Evolutionary conservation across 768 basidiomycete species (phyloP), one percentile per base, ranked within the genome.

Genomic region (Tremella mesenterica): DNA sequence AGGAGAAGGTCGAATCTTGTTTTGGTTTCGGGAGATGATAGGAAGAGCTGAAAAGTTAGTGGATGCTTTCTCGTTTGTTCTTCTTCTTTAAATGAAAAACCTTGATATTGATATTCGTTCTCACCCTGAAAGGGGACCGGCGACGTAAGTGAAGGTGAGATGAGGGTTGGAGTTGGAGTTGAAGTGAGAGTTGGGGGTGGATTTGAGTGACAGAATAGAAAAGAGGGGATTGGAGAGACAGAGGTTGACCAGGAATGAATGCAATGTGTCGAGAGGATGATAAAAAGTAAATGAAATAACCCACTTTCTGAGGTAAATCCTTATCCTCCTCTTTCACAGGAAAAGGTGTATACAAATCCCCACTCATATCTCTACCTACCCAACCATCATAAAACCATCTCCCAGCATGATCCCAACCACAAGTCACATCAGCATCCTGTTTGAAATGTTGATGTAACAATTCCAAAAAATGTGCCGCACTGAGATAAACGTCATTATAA

Each of bases 401-500:
- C 14, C 64, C 63, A 36, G 70, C 64, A 49, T 64, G 69, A 56
- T 74, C 73, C 73, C 71, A 72, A 16, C 70, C 73, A 53, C 73
- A 74, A 2, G 64, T 69, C 71, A 74, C 70, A 56, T 72, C 70
- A 8, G 66, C 64, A 21, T 61, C 67, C 52, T 71, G 71, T 38
- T 53, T 58, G 50, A 61, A 60, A 48, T 74, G 70, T 61, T 74
- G 72, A 45, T 70, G 64, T 52, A 74, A 59, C 48, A 74, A 44
- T 52, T 74, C 73, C 33, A 74, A 41, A 44, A 69, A 46, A 56
- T 71, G 67, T 25, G 54, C 57, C 10, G 64, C 65, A n/a, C 57
- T 61, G 34, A 71, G 54, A 31, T 67, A 70, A 6, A 74, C 71
- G 48, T 74, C 73, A 57, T 74, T 74, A 58, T 73, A 65, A 52